Percentiles rank a stretch among this genome's conserved stretches.
Evolutionary conservation across 2,329 filamentous ascomycete species (phyloP).

Genomic region (Scytalidium sp.): DNA sequence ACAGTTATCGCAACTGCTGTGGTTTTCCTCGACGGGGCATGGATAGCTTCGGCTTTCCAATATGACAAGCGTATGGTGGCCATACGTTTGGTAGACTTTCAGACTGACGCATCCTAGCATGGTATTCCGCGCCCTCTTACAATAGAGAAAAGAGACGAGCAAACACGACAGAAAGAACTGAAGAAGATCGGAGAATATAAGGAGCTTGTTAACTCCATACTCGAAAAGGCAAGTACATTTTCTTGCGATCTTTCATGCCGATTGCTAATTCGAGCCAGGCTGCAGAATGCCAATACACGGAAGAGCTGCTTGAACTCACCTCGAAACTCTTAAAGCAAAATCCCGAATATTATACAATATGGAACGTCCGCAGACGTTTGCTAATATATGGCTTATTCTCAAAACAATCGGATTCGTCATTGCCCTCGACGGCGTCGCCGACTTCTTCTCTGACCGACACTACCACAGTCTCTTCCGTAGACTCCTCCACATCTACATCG

Average conservation of each 20-base stretch:
- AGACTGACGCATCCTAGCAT: constrained; percentile 55
- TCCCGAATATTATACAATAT: constrained; percentile 87
- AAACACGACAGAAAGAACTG: constrained; percentile 68
- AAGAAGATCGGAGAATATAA: constrained; percentile 76
- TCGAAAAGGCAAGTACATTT: constrained; percentile 51
- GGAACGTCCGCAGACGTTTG: constrained; percentile 80
- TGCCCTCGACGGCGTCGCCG: constrained; percentile 51
- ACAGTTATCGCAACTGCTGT: neutral
- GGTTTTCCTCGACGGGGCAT: neutral
- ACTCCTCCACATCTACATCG: constrained; percentile 52
- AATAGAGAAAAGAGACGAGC: constrained; percentile 59
- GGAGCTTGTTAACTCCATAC: constrained; percentile 65
- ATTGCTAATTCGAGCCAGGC: constrained; percentile 21
- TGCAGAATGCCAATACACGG: constrained; percentile 29
- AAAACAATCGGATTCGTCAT: constrained; percentile 48
- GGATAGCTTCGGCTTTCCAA: constrained; percentile 4
- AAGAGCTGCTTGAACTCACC: constrained; percentile 62
- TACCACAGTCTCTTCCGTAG: constrained; percentile 62
- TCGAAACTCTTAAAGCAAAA: constrained; percentile 74
- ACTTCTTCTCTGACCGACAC: constrained; percentile 50
- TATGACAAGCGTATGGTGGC: constrained; percentile 34
- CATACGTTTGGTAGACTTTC: constrained; percentile 5
- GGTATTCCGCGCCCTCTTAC: constrained; percentile 70
- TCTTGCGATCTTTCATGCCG: neutral
- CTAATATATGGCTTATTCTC: constrained; percentile 57